Evolutionary conservation across 2,329 filamentous ascomycete genomes (phyloP), one percentile per base, ranked within the genome.

Genomic region (Talaromyces pinophilus): DNA sequence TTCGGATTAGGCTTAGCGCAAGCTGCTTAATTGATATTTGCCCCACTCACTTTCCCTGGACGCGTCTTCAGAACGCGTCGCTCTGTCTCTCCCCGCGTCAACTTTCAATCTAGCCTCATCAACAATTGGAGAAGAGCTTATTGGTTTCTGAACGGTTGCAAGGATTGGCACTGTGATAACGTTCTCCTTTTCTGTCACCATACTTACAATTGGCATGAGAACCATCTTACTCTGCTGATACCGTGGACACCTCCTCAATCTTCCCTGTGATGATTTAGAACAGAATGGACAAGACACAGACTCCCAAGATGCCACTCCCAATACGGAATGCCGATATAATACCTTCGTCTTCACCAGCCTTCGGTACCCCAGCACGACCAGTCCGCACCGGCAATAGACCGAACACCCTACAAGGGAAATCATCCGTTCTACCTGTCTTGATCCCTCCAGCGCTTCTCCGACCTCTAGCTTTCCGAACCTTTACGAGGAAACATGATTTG

Each of bases 401-500:
- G 2, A 59, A 13, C 40, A 40, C 55, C 1, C 13, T 67, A 5
- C 55, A 46, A 46, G 74, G 72, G 63, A 84, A 83, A 70, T 70
- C 70, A 40, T 74, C 72, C 74, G 91, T 98, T 59, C 84, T 99
- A 1, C 93, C 95, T 3, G 95, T 99, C 66, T 84, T 96, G 42
- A 88, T 99, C 4, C 93, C 94, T 3, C 91, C 93, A 0, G 88
- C 92, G 10, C 96, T 92, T 0, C 82, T 99, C 48, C 86, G 96
- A 69, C 94, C 95, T 2, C 84, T 98, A 22, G 96, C 95, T 8
- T 98, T 99, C 75, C 88, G 95, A 57, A 96, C 92, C 0, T 96
- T 99, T 71, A 99, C 95, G 1, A 97, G 97, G 79, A 99, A 98
- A 75, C 92, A 99, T 80, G 96, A 94, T 72, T 83, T 99, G 65